Percentiles rank a stretch among this genome's conserved stretches.
Evolutionary conservation across 352 stramenopile genomes (phyloP).

Genomic region (Pythium scleroteichum): DNA sequence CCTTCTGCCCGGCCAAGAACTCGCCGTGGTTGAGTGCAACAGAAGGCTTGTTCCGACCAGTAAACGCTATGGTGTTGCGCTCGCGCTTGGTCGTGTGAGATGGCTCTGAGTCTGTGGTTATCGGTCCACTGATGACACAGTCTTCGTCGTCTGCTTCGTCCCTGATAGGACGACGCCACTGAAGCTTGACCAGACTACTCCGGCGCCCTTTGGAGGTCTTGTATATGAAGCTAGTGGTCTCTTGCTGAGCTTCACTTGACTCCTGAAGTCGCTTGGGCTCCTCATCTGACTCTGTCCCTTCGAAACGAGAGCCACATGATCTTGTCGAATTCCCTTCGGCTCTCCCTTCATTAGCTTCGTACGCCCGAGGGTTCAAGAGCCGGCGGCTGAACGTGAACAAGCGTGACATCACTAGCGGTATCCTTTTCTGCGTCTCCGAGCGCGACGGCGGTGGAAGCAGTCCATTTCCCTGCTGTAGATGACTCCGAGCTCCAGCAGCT

Average conservation of each 20-base stretch:
- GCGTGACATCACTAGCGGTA: conserved; percentile 3
- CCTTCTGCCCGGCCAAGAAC: conserved; percentile 48
- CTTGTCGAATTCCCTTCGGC: background rate
- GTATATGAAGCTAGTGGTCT: conserved; percentile 36
- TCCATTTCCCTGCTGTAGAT: conserved; percentile 17
- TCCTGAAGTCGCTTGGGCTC: background rate
- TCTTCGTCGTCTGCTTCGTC: conserved; percentile 3
- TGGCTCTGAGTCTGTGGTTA: background rate
- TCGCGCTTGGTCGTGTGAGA: background rate
- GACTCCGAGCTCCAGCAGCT: conserved; percentile 39
- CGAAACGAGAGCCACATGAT: background rate
- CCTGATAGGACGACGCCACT: conserved; percentile 15
- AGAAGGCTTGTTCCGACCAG: conserved; percentile 9
- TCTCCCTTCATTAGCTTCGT: background rate
- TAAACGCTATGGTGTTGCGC: conserved; percentile 16
- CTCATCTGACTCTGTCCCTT: background rate
- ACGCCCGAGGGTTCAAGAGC: conserved; percentile 4
- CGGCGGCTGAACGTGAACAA: conserved; percentile 20
- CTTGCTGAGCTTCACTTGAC: background rate
- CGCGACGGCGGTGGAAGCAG: background rate
- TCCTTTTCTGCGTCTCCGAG: conserved; percentile 2
- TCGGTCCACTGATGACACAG: background rate
- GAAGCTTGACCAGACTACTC: conserved; percentile 31
- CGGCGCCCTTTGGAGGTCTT: conserved; percentile 23
- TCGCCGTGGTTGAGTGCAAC: conserved; percentile 29